Conservation (phyloP, 345 rosid species). For the Pistacia vera region DNA sequence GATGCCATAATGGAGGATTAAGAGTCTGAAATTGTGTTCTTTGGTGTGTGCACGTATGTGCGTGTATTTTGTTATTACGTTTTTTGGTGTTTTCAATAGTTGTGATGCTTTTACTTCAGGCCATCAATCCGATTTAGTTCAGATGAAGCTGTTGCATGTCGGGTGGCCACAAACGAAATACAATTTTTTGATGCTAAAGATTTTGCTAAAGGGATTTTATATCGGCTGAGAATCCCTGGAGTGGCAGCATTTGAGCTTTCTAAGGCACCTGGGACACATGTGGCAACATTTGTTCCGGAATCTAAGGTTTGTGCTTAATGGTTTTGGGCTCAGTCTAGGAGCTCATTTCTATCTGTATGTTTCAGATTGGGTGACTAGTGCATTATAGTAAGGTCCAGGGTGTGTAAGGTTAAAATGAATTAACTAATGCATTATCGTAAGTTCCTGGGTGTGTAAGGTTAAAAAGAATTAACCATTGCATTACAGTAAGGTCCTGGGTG, state of each 20-base stretch:
- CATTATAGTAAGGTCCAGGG: not conserved
- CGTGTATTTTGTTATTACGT: not conserved
- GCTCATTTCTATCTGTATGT: not conserved
- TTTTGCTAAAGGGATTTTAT: constrained; percentile 73
- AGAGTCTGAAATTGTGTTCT: not conserved
- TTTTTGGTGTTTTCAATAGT: constrained; percentile 10
- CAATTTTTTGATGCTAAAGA: constrained; percentile 83
- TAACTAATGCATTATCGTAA: not conserved
- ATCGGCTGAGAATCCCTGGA: constrained; percentile 74
- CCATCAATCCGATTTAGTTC: constrained; percentile 76
- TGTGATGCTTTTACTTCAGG: constrained; percentile 47
- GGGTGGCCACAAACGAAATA: constrained; percentile 85
- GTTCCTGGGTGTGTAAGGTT: not conserved
- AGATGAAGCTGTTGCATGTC: constrained; percentile 84
- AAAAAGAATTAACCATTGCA: not conserved
- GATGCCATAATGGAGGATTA: not conserved
- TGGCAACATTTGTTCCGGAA: constrained; percentile 92
- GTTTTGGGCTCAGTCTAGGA: constrained; percentile 5
- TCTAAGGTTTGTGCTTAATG: constrained; percentile 60
- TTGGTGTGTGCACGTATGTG: not conserved
- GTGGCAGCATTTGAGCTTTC: constrained; percentile 86
- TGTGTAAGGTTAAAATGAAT: not conserved
- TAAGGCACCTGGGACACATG: constrained; percentile 72
- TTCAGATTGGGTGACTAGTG: not conserved
- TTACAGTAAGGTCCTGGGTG: not conserved